Evolutionary conservation across 2,329 filamentous ascomycete genomes (phyloP), one percentile per base, ranked within the genome.

Genomic region (Graphilbum sp.): DNA sequence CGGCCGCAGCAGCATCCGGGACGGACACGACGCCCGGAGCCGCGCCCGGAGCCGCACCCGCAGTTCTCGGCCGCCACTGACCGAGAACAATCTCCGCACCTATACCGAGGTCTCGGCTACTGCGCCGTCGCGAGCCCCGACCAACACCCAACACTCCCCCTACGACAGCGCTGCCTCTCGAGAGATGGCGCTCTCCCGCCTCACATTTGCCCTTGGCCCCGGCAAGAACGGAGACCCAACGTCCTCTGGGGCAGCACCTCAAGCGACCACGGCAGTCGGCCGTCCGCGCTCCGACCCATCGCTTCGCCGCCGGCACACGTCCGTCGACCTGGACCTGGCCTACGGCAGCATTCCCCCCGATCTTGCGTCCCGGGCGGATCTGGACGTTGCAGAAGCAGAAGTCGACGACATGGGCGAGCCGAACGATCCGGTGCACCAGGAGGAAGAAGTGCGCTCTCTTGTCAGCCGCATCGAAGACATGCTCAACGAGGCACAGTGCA

Each of bases 291-390:
- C 66, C 7, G 59, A 65, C 17, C 54, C 60, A 1, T 51, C 58
- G 10, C 45, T 63, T 17, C 48, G 49, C 20, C 46, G 46, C 34
- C 43, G 31, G 17, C 11, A 50, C 33, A 63, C 68, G 47, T 64
- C 75, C 39, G 76, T 94, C 48, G 88, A 95, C 52, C 86, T 93
- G 82, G 70, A 94, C 53, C 66, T 96, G 8, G 88, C 88, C 8
- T 96, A 95, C 50, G 88, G 88, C 42, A 77, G 83, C 37, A 65
- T 90, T 0, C 82, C 81, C 1, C 75, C 82, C 40, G 72, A 86
- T 49, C 58, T 84, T 58, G 54, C 61, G 51, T 38, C 58, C 56
- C 53, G 63, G 47, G 48, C 62, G 50, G 60, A 72, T 51, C 51
- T 67, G 34, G 64, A 67, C 11, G 2, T 40, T 12, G n/a, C 23